Conservation (phyloP, 2,329 filamentous ascomycete species). For the Aspergillus niger region DNA sequence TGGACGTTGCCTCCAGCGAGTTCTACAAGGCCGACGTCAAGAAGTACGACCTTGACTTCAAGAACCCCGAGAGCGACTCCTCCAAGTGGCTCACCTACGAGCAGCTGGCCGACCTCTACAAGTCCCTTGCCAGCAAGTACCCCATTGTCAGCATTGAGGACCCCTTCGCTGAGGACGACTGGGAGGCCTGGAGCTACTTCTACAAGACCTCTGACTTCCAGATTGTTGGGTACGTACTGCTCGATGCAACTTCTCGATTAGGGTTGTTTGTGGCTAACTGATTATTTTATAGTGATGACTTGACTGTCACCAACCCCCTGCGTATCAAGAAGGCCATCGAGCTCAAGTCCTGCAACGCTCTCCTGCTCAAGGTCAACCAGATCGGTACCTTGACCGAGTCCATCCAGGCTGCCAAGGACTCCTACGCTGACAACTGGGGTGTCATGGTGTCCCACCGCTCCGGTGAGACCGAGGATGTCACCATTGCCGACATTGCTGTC, state of each 20-base stretch:
- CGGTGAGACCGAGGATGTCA: constrained; percentile 99
- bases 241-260: neutral
- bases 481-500: constrained; percentile 96
- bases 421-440: constrained; percentile 92
- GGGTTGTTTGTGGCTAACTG: constrained; percentile 3
- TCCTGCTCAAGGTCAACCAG: constrained; percentile 99
- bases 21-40: constrained; percentile 98
- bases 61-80: constrained; percentile 97
- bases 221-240: constrained; percentile 69
- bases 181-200: constrained; percentile 99
- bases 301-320: constrained; percentile 98
- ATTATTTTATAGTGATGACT: constrained; percentile 67
- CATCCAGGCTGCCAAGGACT: constrained; percentile 98
- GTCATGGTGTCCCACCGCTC: constrained; percentile 99
- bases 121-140: constrained; percentile 86
- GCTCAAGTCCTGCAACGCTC: constrained; percentile 96
- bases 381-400: constrained; percentile 98
- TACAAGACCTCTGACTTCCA: constrained; percentile 98
- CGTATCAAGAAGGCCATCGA: constrained; percentile 99
- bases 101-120: constrained; percentile 91
- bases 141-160: constrained; percentile 99
- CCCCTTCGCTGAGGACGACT: constrained; percentile 99
- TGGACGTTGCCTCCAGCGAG: constrained; percentile 98
- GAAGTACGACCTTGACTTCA: constrained; percentile 99
- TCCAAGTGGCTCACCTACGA: constrained; percentile 99